phyloP scores from a whole-genome alignment of 805 yeast genomes.

The Nakazawaea ernobii region DNA sequence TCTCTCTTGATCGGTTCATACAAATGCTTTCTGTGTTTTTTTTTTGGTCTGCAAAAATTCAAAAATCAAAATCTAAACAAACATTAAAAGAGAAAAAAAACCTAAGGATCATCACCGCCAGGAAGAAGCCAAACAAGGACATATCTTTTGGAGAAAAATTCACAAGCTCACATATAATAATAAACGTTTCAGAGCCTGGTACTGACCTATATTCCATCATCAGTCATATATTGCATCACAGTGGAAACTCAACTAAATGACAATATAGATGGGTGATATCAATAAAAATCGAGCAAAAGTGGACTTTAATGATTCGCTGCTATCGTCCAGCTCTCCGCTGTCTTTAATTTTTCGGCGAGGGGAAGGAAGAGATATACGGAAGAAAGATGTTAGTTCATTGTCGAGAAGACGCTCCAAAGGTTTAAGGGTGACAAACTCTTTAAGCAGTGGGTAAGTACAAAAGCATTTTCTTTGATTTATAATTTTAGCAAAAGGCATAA shows the following conservation, averaged over 20 bases:
- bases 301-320: conserved; percentile 1
- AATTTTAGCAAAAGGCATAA: background rate
- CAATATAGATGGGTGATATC: background rate
- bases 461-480: background rate
- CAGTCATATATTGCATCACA: background rate
- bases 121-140: background rate
- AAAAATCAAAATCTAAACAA: background rate
- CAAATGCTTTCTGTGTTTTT: no score
- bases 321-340: background rate
- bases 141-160: no score
- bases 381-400: background rate
- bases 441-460: conserved; percentile 3
- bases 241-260: background rate
- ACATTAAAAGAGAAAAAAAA: background rate
- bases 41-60: no score
- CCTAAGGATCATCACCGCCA: background rate
- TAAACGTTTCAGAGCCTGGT: no score
- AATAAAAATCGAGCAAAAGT: conserved; percentile 1
- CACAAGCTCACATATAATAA: no score
- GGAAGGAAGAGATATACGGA: background rate
- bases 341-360: background rate
- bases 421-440: conserved; percentile 1
- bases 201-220: no score
- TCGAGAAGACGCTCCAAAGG: background rate
- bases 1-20: no score